Evolutionary conservation across 352 stramenopile species (phyloP).

Genomic region (Globisporangium lucens): DNA sequence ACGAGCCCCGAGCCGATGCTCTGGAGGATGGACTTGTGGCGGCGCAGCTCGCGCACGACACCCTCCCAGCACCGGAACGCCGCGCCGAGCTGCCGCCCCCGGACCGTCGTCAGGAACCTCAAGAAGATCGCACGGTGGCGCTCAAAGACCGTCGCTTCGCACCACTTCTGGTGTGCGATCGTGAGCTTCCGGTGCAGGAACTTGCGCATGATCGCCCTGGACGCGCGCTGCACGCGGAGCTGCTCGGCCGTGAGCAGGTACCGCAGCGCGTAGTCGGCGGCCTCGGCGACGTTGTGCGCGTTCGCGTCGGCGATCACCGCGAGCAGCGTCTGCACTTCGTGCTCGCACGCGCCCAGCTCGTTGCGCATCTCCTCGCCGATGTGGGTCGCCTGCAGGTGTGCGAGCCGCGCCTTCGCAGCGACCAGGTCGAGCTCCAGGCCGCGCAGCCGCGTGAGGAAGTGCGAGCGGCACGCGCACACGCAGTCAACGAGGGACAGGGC

Average conservation of each 20-base stretch:
- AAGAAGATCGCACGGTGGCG: conserved; percentile 41
- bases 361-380: conserved; percentile 73
- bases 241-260: conserved; percentile 58
- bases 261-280: conserved; percentile 59
- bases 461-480: conserved; percentile 36
- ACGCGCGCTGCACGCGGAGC: conserved; percentile 41
- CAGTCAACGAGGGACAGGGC: conserved; percentile 31
- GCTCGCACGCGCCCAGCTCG: conserved; percentile 48
- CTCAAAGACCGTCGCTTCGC: conserved; percentile 36
- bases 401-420: conserved; percentile 26
- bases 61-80: conserved; percentile 62
- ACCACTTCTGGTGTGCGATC: conserved; percentile 47
- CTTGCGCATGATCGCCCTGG: conserved; percentile 40
- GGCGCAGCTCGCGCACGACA: conserved; percentile 36
- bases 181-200: conserved; percentile 38
- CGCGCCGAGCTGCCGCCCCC: conserved; percentile 42
- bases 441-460: conserved; percentile 45
- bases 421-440: conserved; percentile 44
- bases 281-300: conserved; percentile 44
- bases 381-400: conserved; percentile 38
- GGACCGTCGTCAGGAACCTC: conserved; percentile 44
- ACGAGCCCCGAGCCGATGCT: conserved; percentile 48
- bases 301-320: conserved; percentile 33
- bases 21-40: conserved; percentile 38
- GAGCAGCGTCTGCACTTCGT: conserved; percentile 40